These are phyloP conservation scores for Fusarium sp. DNA, from an alignment of 2,329 filamentous ascomycete species.

Conservation along the genomic window DNA sequence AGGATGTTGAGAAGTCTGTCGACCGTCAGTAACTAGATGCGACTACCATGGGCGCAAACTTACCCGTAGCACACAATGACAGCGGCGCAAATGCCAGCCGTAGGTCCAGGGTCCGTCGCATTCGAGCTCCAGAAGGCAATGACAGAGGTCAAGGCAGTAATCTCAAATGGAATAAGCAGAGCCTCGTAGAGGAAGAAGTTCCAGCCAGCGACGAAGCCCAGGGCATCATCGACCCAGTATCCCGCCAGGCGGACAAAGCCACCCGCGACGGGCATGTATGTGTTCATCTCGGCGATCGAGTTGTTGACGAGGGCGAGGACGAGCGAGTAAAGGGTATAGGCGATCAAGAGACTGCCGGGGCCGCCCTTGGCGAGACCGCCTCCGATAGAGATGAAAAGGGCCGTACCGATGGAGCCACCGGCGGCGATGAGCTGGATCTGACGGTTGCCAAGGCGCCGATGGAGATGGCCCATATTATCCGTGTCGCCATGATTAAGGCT, in stretches of 20 bases:
- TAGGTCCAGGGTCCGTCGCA: conserved; percentile 49
- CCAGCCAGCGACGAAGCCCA: conserved; percentile 34
- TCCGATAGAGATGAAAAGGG: conserved; percentile 38
- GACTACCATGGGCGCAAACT: not conserved
- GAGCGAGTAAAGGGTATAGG: conserved; percentile 20
- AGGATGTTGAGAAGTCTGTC: conserved; percentile 52
- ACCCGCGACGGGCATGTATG: conserved; percentile 33
- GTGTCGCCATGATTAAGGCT: conserved; percentile 5
- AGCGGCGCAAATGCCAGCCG: conserved; percentile 58
- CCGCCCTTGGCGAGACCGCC: conserved; percentile 34
- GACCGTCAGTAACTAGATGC: not conserved
- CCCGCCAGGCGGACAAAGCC: conserved; percentile 32
- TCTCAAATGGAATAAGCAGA: conserved; percentile 63
- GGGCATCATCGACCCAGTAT: conserved; percentile 32
- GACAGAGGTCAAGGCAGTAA: conserved; percentile 62
- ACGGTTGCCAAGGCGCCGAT: conserved; percentile 31
- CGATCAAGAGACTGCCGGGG: conserved; percentile 28
- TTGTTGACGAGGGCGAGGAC: conserved; percentile 34
- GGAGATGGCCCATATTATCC: conserved; percentile 31
- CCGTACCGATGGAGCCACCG: conserved; percentile 35
- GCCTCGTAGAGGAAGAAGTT: conserved; percentile 54
- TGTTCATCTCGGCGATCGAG: conserved; percentile 36
- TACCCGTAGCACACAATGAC: conserved; percentile 56
- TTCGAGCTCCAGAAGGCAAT: conserved; percentile 61
- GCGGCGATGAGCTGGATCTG: conserved; percentile 46